Evolutionary conservation across 176 grass and related monocot genomes (phyloP).

Genomic region (Leersia perrieri): DNA sequence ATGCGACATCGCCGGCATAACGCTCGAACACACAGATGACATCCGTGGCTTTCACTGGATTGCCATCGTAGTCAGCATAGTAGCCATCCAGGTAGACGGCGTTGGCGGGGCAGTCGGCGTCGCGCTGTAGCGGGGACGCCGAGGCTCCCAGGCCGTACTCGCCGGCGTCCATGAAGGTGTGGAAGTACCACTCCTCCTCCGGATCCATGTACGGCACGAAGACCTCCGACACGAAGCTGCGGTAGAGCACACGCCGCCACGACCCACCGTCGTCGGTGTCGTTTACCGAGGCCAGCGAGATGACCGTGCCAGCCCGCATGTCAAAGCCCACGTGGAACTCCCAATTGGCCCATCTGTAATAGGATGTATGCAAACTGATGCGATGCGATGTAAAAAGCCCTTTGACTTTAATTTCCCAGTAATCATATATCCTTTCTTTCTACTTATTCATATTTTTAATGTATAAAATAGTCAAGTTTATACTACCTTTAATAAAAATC

Average conservation of each 20-base stretch:
- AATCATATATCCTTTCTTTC: too few species aligned
- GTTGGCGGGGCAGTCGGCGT: slow-evolving; percentile 57
- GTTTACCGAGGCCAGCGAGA: slow-evolving; percentile 55
- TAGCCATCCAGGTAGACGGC: slow-evolving; percentile 56
- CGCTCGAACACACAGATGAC: slow-evolving; percentile 80
- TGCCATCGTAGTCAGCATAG: slow-evolving; percentile 52
- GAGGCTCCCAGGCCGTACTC: slow-evolving; percentile 60
- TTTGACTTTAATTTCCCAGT: too few species aligned
- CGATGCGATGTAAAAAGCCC: too few species aligned
- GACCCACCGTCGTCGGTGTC: slow-evolving; percentile 32
- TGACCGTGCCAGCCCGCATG: slow-evolving; percentile 59
- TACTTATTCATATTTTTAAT: too few species aligned
- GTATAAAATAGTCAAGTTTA: too few species aligned
- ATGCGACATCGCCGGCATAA: slow-evolving; percentile 62
- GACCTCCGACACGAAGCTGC: slow-evolving; percentile 70
- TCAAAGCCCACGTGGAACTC: slow-evolving; percentile 78
- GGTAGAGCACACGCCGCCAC: slow-evolving; percentile 58
- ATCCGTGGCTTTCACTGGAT: slow-evolving; percentile 33
- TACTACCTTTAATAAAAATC: too few species aligned
- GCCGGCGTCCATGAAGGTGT: slow-evolving; percentile 69
- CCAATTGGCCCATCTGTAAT: slow-evolving; percentile 69
- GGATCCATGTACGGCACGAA: slow-evolving; percentile 92
- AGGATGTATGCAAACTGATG: too few species aligned
- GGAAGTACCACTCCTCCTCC: slow-evolving; percentile 79
- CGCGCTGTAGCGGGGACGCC: slow-evolving; percentile 44